Base-by-base conservation (phyloP, 176 grass and related monocot species). In the Otatea glauca region DNA sequence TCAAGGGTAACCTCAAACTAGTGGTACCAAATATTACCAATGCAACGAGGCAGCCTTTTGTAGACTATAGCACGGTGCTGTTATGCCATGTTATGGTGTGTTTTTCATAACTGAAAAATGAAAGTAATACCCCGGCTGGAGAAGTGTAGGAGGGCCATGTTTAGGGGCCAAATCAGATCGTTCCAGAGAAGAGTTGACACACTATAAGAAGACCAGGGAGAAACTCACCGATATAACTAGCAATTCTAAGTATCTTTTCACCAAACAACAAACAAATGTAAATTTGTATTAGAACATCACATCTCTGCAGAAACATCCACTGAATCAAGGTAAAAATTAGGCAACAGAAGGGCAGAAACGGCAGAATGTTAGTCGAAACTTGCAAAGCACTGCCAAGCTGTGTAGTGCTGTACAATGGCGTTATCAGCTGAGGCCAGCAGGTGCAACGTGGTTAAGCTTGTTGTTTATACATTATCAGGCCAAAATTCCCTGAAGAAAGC, bases 401-500 rank as follows among this genome's bases (percentile, higher is more conserved):
- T 70, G 0, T 70, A 43, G 41, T 70, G 12, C 44, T 86, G 60
- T 86, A 86, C 84, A 87, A 21, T 39, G 5, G n/a, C 18, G 11
- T 24, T n/a, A 54, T 70, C 77, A 75, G 77, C 5, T 5, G 25
- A 47, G n/a, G 59, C 32, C 66, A 74, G 51, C 17, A 48, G 42
- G n/a, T 74, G 12, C 54, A 59, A 45, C 43, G 9, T 21, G 3
- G 4, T 34, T 23, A 77, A 65, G 13, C 21, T 72, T 79, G 21
- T 15, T 55, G 2, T 85, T 87, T 68, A 98, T 6, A 98, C 96
- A 83, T 98, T 98, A 23, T 98, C 93, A 9, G 96, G 96, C 96
- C 96, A 98, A 79, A 98, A 98, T 86, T 95, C 93, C 65, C 93
- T 93, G 53, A 92, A 95, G 81, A 94, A 98, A 45, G 93, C 91